These are phyloP conservation scores for Symbiodinium natans DNA, from an alignment of 73 alveolate species.

Conservation along the genomic window DNA sequence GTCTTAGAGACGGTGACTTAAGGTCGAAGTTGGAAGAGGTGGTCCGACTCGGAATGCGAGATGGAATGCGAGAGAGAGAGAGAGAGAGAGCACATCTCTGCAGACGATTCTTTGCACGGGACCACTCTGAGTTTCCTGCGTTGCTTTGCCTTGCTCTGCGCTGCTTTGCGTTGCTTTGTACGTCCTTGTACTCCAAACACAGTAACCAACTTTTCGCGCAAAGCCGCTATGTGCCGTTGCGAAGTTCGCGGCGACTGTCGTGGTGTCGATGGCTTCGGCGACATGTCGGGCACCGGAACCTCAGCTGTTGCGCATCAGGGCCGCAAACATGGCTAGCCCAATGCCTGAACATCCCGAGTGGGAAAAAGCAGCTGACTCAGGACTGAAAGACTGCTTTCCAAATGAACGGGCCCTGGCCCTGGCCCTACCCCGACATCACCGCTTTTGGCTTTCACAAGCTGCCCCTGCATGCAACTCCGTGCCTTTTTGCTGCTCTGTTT, in stretches of 20 bases:
- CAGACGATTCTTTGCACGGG: not conserved
- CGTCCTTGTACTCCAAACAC: not conserved
- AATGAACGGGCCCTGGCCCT: not conserved
- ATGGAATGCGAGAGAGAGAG: no score
- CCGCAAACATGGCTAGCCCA: not conserved
- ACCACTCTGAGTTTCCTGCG: not conserved
- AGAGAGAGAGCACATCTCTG: not conserved
- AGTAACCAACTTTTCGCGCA: not conserved
- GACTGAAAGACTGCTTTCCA: not conserved
- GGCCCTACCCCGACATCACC: no score
- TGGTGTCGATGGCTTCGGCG: not conserved
- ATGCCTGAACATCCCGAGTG: not conserved
- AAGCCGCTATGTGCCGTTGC: not conserved
- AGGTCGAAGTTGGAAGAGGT: not conserved
- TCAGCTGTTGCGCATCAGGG: not conserved
- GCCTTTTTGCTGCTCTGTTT: no score
- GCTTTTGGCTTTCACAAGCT: not conserved
- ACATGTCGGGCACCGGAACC: not conserved
- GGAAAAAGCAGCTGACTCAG: constrained; percentile 4
- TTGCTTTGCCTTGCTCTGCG: no score
- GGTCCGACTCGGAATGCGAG: not conserved
- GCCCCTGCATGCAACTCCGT: not conserved
- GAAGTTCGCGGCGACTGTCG: not conserved
- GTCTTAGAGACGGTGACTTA: not conserved
- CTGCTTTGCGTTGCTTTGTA: no score